Conservation (phyloP, 345 rosid species). For the Hibiscus tridactylites region DNA sequence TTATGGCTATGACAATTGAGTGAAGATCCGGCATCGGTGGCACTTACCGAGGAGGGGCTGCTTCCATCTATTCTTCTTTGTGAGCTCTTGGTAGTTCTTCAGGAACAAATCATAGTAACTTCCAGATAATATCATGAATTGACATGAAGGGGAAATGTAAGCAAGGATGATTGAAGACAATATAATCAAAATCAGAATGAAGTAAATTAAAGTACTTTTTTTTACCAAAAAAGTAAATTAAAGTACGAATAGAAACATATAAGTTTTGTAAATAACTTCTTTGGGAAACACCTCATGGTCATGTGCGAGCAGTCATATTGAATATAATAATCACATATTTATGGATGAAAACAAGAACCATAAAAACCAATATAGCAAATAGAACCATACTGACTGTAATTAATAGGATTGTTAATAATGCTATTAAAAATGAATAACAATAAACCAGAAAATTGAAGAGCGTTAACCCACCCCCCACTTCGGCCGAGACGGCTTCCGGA, state of each 20-base stretch:
- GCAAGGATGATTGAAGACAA: neutral
- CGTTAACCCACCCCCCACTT: slow-evolving; percentile 1
- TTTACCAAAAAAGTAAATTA: neutral
- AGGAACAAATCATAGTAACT: slow-evolving; percentile 81
- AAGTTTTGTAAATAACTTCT: neutral
- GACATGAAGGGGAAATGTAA: neutral
- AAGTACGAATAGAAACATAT: neutral
- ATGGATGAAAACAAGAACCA: neutral
- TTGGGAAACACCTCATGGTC: neutral
- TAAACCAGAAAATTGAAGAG: neutral
- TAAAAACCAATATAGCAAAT: neutral
- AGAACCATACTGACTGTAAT: neutral
- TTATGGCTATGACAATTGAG: neutral
- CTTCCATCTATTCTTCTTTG: slow-evolving; percentile 59
- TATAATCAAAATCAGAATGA: neutral
- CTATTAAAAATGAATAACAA: neutral
- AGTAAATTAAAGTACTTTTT: neutral
- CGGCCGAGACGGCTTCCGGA: slow-evolving; percentile 2
- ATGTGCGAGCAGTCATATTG: neutral
- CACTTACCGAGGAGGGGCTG: slow-evolving; percentile 65
- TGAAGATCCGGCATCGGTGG: neutral
- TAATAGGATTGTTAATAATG: neutral
- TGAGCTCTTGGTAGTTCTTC: slow-evolving; percentile 61
- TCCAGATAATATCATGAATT: slow-evolving; percentile 2
- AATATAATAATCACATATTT: neutral